phyloP scores from a whole-genome alignment of 176 grass and related monocot genomes.

The Saccharum officinarum region DNA sequence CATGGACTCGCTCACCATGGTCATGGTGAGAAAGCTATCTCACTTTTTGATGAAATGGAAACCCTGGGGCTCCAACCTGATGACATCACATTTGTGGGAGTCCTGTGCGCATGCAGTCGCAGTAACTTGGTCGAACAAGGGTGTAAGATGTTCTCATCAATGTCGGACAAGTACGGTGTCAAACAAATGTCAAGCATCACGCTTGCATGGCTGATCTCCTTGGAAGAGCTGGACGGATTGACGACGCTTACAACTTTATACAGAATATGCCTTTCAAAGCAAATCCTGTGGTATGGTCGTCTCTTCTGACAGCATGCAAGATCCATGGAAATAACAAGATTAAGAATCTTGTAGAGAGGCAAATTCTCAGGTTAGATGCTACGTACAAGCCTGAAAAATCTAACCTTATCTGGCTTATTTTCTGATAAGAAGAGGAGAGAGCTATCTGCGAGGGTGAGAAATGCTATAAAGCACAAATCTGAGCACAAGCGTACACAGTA shows the following conservation, averaged over 20 bases:
- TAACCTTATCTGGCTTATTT: conserved; percentile 53
- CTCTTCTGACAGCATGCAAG: conserved; percentile 53
- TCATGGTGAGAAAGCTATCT: conserved; percentile 42
- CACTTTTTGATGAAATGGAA: conserved; percentile 53
- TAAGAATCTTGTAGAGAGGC: conserved; percentile 41
- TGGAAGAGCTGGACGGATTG: conserved; percentile 50
- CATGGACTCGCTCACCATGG: conserved; percentile 47
- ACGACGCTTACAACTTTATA: conserved; percentile 51
- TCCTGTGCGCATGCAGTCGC: conserved; percentile 55
- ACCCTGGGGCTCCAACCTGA: conserved; percentile 45
- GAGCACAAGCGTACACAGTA: background rate
- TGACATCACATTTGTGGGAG: conserved; percentile 39
- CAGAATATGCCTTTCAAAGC: conserved; percentile 50
- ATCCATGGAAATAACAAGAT: conserved; percentile 48
- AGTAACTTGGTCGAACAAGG: conserved; percentile 48
- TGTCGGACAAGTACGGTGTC: conserved; percentile 47
- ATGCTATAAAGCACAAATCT: conserved; percentile 32
- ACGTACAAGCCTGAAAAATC: conserved; percentile 40
- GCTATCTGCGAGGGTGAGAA: conserved; percentile 41
- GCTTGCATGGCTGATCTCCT: conserved; percentile 65
- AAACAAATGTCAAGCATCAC: conserved; percentile 42
- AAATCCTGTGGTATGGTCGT: conserved; percentile 51
- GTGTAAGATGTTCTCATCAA: conserved; percentile 40
- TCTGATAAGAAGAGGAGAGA: conserved; percentile 41
- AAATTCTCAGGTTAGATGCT: conserved; percentile 43